Evolutionary conservation across 495 filamentous ascomycete genomes (phyloP).

Genomic region (Rusavskia elegans): DNA sequence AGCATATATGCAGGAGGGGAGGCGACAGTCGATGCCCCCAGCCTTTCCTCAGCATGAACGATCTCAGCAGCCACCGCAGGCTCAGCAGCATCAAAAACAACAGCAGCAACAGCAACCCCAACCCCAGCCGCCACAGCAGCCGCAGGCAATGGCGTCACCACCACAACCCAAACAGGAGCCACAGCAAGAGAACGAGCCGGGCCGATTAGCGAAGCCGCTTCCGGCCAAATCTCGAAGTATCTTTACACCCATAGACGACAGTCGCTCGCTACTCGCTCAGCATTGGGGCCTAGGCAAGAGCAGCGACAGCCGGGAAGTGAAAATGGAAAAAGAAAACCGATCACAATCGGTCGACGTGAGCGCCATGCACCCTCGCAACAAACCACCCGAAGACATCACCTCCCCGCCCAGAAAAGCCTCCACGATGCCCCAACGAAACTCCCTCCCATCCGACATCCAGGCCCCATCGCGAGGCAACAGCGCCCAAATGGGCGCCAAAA

Average conservation of each 20-base stretch:
- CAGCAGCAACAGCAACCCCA: constrained; percentile 28
- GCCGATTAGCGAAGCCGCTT: constrained; percentile 49
- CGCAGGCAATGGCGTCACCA: constrained; percentile 21
- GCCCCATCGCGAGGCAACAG: constrained; percentile 62
- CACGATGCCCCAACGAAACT: constrained; percentile 21
- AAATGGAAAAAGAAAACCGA: constrained; percentile 21
- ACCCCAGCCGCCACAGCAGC: constrained; percentile 25
- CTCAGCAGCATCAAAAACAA: constrained; percentile 17
- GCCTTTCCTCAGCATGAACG: constrained; percentile 27
- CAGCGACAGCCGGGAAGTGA: constrained; percentile 27
- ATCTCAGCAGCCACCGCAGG: constrained; percentile 9
- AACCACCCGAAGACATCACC: constrained; percentile 14
- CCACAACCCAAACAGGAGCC: constrained; percentile 26
- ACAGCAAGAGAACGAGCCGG: constrained; percentile 30
- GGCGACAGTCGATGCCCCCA: constrained; percentile 44
- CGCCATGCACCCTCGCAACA: constrained; percentile 15
- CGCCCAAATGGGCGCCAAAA: constrained; percentile 37
- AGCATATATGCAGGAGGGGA: constrained; percentile 51
- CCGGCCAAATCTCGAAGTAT: constrained; percentile 78
- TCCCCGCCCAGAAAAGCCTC: constrained; percentile 25
- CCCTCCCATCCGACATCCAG: constrained; percentile 39
- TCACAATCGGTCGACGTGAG: constrained; percentile 45
- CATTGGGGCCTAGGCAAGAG: constrained; percentile 51
- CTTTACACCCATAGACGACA: constrained; percentile 93
- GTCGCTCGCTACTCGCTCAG: constrained; percentile 70